phyloP scores from a whole-genome alignment of 139 green algal genomes.

The Chlamydomonas sphaeroides region DNA sequence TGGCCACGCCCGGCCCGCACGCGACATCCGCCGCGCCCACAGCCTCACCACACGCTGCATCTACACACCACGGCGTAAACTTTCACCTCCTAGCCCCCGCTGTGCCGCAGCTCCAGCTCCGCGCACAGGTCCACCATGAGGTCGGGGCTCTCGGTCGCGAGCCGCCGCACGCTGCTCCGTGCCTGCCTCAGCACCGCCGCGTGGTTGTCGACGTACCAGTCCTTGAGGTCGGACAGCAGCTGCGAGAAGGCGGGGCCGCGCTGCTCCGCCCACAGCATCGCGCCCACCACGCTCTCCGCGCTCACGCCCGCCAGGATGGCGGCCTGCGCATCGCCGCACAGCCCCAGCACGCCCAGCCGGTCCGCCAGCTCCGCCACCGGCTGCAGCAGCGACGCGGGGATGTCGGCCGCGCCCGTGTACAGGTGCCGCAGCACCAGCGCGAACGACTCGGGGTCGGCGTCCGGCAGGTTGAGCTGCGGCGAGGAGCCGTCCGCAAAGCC shows the following conservation, averaged over 20 bases:
- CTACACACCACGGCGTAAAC: too few species aligned
- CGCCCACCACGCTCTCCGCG: neutral
- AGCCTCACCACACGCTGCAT: too few species aligned
- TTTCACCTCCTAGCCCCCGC: too few species aligned
- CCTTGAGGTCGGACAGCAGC: neutral
- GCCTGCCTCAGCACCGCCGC: neutral
- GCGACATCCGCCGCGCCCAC: too few species aligned
- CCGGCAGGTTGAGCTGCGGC: neutral
- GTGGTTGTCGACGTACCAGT: neutral
- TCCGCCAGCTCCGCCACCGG: constrained; percentile 1
- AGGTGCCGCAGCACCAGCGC: neutral
- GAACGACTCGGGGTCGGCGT: neutral
- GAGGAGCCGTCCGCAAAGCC: neutral
- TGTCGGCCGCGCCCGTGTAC: neutral
- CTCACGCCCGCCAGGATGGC: neutral
- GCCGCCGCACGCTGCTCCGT: neutral
- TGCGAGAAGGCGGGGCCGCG: neutral
- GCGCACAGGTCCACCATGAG: too few species aligned
- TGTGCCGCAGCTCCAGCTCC: too few species aligned
- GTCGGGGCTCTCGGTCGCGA: neutral
- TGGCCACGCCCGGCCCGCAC: too few species aligned
- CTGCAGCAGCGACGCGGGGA: neutral
- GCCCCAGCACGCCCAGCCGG: neutral
- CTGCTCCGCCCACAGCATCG: neutral
- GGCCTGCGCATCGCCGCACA: neutral